Conservation (phyloP, 345 rosid genomes). For the Citrus unshiu region DNA sequence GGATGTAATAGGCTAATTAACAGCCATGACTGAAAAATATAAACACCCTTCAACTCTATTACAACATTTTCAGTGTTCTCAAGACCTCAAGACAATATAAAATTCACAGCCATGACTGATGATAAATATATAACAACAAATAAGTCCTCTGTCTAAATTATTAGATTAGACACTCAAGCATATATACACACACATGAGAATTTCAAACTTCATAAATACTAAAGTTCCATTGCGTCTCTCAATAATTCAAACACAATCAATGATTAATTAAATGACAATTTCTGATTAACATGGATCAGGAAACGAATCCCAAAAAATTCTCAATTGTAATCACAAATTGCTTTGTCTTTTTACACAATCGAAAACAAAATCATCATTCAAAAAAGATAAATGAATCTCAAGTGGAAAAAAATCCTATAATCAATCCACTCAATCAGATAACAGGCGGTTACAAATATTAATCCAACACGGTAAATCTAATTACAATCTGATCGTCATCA, state of each 20-base stretch:
- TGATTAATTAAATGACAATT: neutral
- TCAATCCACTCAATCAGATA: neutral
- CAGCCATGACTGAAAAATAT: neutral
- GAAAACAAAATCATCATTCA: too few species aligned
- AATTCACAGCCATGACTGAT: neutral
- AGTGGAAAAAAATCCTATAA: too few species aligned
- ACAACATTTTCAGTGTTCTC: neutral
- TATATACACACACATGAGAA: neutral
- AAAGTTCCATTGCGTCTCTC: neutral
- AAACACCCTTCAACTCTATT: neutral
- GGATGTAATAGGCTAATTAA: too few species aligned
- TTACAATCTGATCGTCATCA: neutral
- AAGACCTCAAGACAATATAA: neutral
- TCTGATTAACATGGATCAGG: neutral
- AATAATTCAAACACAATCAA: neutral
- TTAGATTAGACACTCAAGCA: neutral
- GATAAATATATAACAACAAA: neutral
- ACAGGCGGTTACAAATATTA: neutral
- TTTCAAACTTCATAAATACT: neutral
- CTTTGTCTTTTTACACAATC: neutral
- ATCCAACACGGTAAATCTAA: neutral
- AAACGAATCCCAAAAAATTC: neutral
- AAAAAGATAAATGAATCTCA: neutral
- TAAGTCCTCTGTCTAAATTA: neutral
- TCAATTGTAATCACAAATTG: too few species aligned